phyloP scores from a whole-genome alignment of 306 rosid genomes.

The Pyrus pyrifolia region DNA sequence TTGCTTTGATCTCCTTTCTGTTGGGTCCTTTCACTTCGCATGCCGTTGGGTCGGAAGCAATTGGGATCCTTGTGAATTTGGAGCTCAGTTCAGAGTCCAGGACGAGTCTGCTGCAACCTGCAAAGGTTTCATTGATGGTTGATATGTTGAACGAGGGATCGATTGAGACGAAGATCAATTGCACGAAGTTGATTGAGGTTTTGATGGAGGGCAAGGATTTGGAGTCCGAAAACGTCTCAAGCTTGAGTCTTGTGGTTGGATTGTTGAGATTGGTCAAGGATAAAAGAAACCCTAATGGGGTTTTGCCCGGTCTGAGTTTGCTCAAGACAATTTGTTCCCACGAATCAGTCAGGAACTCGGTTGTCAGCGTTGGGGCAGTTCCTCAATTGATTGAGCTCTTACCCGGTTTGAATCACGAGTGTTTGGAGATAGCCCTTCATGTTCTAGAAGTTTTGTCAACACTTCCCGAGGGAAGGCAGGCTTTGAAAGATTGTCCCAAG shows the following conservation, averaged over 20 bases:
- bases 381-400: constrained; percentile 56
- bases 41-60: constrained; percentile 68
- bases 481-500: constrained; percentile 61
- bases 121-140: constrained; percentile 60
- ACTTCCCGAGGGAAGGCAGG: constrained; percentile 52
- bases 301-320: constrained; percentile 48
- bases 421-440: constrained; percentile 50
- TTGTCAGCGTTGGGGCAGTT: constrained; percentile 56
- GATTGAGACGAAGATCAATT: constrained; percentile 66
- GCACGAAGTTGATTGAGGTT: constrained; percentile 51
- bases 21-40: constrained; percentile 78
- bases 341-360: constrained; percentile 37
- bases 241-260: constrained; percentile 68
- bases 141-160: constrained; percentile 83
- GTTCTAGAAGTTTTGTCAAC: constrained; percentile 54
- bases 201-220: constrained; percentile 43
- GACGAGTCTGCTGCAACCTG: constrained; percentile 46
- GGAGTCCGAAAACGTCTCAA: constrained; percentile 33
- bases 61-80: constrained; percentile 65
- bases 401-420: constrained; percentile 42
- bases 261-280: constrained; percentile 60
- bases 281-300: constrained; percentile 51
- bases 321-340: constrained; percentile 41
- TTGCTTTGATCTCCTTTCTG: constrained; percentile 38
- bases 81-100: constrained; percentile 37